Evolutionary conservation across 1,139 yeast species (phyloP), one percentile per base, ranked within the genome.

Genomic region (Blastobotrys malaysiensis): DNA sequence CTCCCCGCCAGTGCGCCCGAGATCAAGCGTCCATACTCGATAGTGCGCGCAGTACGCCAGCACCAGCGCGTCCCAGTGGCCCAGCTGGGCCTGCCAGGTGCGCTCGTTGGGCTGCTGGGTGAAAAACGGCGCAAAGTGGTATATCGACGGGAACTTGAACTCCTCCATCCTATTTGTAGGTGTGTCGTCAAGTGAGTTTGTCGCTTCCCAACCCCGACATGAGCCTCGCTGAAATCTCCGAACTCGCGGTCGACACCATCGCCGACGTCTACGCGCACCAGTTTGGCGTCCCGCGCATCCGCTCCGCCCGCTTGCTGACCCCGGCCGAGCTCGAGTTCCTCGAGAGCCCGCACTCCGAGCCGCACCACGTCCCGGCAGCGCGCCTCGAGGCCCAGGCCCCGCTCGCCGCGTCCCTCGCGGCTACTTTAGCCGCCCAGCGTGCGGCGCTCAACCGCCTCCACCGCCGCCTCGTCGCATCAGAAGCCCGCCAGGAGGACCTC

Each of bases 71-170:
- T 71, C 70, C 93, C 93, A 86, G 52, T 80, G 78, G 18, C 71
- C 69, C 22, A 79, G 68, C 65, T 93, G 99, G 20, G 89, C 84
- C 43, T 79, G 77, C 73, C 87, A 80, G 2, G 95, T 85, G 18
- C 88, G 83, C 48, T 83, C 79, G 64, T 93, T 93, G 43, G 95
- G 90, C 69, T 93, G 99, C 57, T 82, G 77, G 5, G 98, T 93
- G 72, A 85, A 93, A 63, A 93, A 81, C 0, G 99, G 99, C 6
- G 97, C 97, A 69, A 89, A 93, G 46, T 84, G 76, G 69, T 89
- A 88, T 45, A 91, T 87, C 51, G 83, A 76, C 6, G 96, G 96
- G 64, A 83, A 84, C 53, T 59, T 58, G 53, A 59, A 62, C 44
- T 48, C 52, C 43, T 36, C 45, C 22, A 27, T 46, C 19, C 9